Evolutionary conservation across 2,329 filamentous ascomycete species (phyloP).

Genomic region (Colletotrichum tofieldiae): DNA sequence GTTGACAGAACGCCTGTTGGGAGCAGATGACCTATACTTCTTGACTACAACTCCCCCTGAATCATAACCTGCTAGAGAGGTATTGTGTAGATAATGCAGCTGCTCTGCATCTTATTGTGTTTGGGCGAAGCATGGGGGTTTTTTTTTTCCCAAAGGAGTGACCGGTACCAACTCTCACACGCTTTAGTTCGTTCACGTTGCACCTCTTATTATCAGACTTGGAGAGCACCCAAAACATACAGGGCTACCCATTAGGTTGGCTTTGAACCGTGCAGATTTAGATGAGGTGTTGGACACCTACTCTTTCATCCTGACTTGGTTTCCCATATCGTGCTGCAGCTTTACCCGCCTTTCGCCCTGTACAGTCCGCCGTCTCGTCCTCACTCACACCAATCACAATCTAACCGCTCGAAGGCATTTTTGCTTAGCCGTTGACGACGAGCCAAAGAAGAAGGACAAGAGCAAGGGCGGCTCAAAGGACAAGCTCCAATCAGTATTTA

Average conservation of each 20-base stretch:
- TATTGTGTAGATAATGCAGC: neutral
- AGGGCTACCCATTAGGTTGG: neutral
- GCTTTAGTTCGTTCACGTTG: neutral
- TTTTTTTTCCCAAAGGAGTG: neutral
- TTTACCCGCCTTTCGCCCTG: neutral
- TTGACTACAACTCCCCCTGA: neutral
- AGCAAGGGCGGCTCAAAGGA: neutral
- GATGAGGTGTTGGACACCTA: neutral
- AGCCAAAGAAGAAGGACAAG: neutral
- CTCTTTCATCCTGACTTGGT: too few relatives aligned
- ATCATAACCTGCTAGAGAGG: too few relatives aligned
- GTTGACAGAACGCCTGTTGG: too few relatives aligned
- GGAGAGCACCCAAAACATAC: too few relatives aligned
- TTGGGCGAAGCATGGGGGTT: neutral
- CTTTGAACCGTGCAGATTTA: neutral
- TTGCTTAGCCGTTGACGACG: neutral
- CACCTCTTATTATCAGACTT: neutral
- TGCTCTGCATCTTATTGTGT: neutral
- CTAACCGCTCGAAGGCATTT: neutral
- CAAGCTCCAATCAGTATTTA: neutral
- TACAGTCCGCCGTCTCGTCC: neutral
- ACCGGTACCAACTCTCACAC: neutral
- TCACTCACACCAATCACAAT: neutral
- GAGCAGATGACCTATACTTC: neutral
- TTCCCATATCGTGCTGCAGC: neutral